phyloP scores from a whole-genome alignment of 331 rosid genomes.

The Malus hybrid region DNA sequence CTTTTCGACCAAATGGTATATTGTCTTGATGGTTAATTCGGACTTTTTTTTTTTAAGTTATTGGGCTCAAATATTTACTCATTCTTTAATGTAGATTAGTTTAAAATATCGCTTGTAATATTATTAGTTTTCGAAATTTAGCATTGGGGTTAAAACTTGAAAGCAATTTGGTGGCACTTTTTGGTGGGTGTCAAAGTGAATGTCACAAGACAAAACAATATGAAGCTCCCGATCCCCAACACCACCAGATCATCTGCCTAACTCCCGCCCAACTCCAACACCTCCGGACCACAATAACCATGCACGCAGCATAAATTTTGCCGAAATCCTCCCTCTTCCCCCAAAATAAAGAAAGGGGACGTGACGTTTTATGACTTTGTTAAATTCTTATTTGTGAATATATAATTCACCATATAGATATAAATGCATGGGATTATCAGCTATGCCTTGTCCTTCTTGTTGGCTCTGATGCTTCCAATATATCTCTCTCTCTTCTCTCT shows the following conservation, averaged over 20 bases:
- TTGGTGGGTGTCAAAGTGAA: too few relatives aligned
- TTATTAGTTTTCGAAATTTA: too few relatives aligned
- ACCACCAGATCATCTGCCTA: constrained; percentile 4
- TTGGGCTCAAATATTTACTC: too few relatives aligned
- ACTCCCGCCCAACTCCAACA: constrained; percentile 57
- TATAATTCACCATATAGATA: too few relatives aligned
- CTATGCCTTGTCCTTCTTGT: constrained; percentile 4
- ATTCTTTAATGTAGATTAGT: too few relatives aligned
- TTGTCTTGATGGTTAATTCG: too few relatives aligned
- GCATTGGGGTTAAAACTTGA: background rate
- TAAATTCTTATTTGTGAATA: background rate
- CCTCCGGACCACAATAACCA: constrained; percentile 4
- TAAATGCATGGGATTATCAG: background rate
- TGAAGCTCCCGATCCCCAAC: background rate
- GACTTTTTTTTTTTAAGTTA: too few relatives aligned
- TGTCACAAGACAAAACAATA: background rate
- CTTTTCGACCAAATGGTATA: too few relatives aligned
- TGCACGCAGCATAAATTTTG: background rate
- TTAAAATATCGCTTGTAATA: too few relatives aligned
- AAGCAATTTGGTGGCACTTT: too few relatives aligned
- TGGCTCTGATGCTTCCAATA: constrained; percentile 28
- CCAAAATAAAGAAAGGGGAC: background rate
- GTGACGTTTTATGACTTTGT: constrained; percentile 18
- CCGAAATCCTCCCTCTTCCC: too few relatives aligned
- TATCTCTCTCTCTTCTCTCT: constrained; percentile 8